A percentile compares a stretch with the other conserved stretches of the same genome.
Evolutionary conservation across 139 green algal genomes (phyloP).

Genomic region (Spirogloea muscicola): DNA sequence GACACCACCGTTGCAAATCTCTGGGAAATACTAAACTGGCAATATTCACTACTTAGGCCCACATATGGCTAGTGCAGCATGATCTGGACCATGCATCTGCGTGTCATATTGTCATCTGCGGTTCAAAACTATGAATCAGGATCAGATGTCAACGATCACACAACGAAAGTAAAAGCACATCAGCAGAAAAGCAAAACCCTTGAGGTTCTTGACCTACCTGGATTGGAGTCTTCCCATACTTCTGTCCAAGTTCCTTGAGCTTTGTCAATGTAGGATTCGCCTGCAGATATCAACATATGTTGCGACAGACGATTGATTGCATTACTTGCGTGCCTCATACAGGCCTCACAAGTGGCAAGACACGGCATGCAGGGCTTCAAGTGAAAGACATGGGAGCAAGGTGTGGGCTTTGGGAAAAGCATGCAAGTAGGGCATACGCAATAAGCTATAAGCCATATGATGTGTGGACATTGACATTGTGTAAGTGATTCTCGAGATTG

Average conservation of each 20-base stretch:
- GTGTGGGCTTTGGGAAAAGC: background rate
- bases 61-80: background rate
- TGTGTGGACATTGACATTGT: background rate
- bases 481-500: background rate
- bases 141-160: background rate
- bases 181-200: background rate
- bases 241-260: constrained; percentile 23
- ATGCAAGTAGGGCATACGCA: background rate
- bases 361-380: background rate
- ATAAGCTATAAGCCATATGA: background rate
- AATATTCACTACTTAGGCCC: background rate
- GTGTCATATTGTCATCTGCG: background rate
- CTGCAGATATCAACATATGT: constrained; percentile 4
- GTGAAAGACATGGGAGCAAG: background rate
- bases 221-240: constrained; percentile 42
- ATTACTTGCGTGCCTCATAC: background rate
- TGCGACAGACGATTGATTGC: background rate
- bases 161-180: no score
- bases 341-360: background rate
- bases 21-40: background rate
- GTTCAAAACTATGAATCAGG: background rate
- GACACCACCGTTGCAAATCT: background rate
- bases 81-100: background rate
- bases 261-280: constrained; percentile 9
- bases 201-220: background rate